Conservation (phyloP, 2,329 filamentous ascomycete species). For the Fulvia fulva region DNA sequence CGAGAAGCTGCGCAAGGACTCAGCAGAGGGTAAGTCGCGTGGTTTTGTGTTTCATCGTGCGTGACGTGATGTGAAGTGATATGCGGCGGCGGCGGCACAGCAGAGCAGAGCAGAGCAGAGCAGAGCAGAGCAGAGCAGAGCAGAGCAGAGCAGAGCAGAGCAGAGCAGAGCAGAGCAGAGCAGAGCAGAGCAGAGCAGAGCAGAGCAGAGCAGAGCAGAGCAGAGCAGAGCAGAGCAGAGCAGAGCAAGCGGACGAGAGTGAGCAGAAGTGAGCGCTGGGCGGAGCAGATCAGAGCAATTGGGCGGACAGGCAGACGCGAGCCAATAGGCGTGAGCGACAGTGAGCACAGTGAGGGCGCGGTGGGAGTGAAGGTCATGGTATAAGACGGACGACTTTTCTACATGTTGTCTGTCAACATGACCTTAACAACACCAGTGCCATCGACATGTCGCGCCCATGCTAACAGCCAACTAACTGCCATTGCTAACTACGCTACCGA, state of each 20-base stretch:
- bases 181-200: not conserved
- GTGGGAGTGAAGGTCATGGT: not conserved
- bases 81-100: not conserved
- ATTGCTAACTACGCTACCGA: not conserved
- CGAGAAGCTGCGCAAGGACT: conserved; percentile 25
- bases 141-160: not conserved
- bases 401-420: not conserved
- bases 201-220: not conserved
- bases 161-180: not conserved
- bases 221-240: not conserved
- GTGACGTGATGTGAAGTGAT: conserved; percentile 5
- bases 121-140: not conserved
- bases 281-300: not conserved
- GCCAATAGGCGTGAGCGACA: not conserved
- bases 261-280: not conserved
- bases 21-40: conserved; percentile 28
- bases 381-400: not conserved
- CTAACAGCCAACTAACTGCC: not conserved
- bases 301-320: not conserved
- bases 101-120: not conserved
- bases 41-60: conserved; percentile 5
- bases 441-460: not conserved
- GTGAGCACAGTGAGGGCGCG: not conserved
- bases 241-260: too few relatives aligned
- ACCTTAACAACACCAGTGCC: not conserved